A percentile compares a stretch with the other conserved stretches of the same genome.
Conservation (phyloP, 345 rosid genomes). For the Linum lewisii region DNA sequence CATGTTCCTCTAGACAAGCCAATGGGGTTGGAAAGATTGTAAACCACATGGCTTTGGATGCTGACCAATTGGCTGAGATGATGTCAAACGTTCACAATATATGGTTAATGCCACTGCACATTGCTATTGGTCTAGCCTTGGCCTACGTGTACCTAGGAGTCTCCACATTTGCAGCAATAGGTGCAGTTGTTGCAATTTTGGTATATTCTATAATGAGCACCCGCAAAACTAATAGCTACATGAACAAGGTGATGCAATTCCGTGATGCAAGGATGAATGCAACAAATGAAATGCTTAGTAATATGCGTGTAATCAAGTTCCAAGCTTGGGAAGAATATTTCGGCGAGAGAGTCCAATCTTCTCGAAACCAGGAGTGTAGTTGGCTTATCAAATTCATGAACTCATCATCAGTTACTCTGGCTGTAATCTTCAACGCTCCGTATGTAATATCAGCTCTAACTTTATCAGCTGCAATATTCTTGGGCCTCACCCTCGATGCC, state of each 20-base stretch:
- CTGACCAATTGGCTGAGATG: constrained; percentile 63
- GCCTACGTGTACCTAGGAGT: constrained; percentile 42
- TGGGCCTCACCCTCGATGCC: constrained; percentile 46
- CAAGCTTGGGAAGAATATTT: constrained; percentile 44
- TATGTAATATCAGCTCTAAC: too few relatives aligned
- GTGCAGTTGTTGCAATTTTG: constrained; percentile 41
- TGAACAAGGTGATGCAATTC: constrained; percentile 50
- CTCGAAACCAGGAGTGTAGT: constrained; percentile 41
- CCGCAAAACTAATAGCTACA: constrained; percentile 46
- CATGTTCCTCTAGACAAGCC: constrained; percentile 30
- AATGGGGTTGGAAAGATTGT: constrained; percentile 31
- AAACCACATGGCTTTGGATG: constrained; percentile 55
- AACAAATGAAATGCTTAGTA: constrained; percentile 51
- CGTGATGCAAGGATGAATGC: constrained; percentile 31
- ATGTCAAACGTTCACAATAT: constrained; percentile 48
- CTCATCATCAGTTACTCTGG: constrained; percentile 37
- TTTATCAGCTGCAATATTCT: constrained; percentile 42
- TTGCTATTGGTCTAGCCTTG: constrained; percentile 42
- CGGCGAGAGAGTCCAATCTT: constrained; percentile 34
- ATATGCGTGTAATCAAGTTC: constrained; percentile 45
- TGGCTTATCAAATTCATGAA: constrained; percentile 42
- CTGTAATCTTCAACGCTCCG: constrained; percentile 49
- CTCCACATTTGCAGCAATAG: constrained; percentile 26
- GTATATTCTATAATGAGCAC: constrained; percentile 53
- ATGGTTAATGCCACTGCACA: constrained; percentile 65